phyloP scores from a whole-genome alignment of 352 stramenopile species.

The Aphanomyces cochlioides region DNA sequence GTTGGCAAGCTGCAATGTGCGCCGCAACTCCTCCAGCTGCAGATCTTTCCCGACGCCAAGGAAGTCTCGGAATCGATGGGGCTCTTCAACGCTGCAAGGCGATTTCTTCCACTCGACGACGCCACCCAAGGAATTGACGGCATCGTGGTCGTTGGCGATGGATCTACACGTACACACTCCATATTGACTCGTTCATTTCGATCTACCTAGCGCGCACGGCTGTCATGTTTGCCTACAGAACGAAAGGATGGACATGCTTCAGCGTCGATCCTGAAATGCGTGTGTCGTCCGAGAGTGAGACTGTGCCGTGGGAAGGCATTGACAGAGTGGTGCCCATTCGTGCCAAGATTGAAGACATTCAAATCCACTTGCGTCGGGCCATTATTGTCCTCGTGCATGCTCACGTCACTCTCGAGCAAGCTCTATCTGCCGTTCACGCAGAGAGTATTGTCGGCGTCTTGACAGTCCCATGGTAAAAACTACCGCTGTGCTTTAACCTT shows the following conservation, averaged over 20 bases:
- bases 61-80: conserved; percentile 84
- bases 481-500: background rate
- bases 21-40: conserved; percentile 56
- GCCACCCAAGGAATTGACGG: conserved; percentile 43
- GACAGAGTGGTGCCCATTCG: conserved; percentile 65
- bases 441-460: conserved; percentile 57
- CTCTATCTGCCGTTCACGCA: conserved; percentile 55
- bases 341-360: conserved; percentile 82
- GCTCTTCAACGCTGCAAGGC: conserved; percentile 70
- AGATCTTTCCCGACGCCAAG: conserved; percentile 74
- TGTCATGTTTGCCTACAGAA: conserved; percentile 67
- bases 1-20: conserved; percentile 72
- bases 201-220: conserved; percentile 50
- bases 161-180: conserved; percentile 58
- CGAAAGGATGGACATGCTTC: conserved; percentile 68
- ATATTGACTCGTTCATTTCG: conserved; percentile 20
- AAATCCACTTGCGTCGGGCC: conserved; percentile 49
- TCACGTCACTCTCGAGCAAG: conserved; percentile 70
- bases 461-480: conserved; percentile 52
- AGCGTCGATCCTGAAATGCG: conserved; percentile 70
- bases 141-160: conserved; percentile 71
- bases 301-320: conserved; percentile 46
- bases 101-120: conserved; percentile 49
- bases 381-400: conserved; percentile 72
- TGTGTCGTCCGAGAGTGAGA: conserved; percentile 6